phyloP scores from a whole-genome alignment of 345 rosid species.

The Syzygium oleosum region DNA sequence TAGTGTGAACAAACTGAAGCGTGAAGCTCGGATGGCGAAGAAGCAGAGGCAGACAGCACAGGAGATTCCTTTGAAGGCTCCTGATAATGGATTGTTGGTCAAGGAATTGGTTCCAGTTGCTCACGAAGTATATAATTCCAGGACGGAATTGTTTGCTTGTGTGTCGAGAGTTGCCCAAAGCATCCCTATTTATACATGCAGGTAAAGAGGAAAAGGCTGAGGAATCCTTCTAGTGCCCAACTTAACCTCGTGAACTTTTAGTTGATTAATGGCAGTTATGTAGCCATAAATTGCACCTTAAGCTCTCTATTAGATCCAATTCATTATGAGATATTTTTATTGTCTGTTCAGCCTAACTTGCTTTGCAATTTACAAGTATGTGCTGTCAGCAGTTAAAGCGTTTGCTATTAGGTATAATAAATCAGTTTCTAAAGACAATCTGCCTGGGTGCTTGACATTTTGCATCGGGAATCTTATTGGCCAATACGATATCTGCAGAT shows the following conservation, averaged over 20 bases:
- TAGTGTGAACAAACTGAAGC: slow-evolving; percentile 30
- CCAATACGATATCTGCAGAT: not conserved
- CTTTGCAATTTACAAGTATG: not conserved
- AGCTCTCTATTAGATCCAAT: not conserved
- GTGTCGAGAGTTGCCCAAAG: slow-evolving; percentile 18
- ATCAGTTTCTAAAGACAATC: not conserved
- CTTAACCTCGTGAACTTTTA: not conserved
- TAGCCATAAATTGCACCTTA: not conserved
- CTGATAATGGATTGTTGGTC: slow-evolving; percentile 38
- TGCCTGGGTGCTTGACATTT: not conserved
- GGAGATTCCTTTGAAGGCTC: slow-evolving; percentile 31
- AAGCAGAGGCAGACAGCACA: slow-evolving; percentile 21
- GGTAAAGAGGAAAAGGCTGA: slow-evolving; percentile 10
- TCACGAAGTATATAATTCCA: slow-evolving; percentile 24
- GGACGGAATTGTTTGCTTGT: slow-evolving; percentile 22
- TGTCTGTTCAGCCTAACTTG: not conserved
- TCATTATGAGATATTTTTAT: not conserved
- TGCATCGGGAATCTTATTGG: not conserved
- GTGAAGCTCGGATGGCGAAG: slow-evolving; percentile 20
- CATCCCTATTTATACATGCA: slow-evolving; percentile 23
- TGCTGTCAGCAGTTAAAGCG: not conserved
- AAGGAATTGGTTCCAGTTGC: slow-evolving; percentile 36
- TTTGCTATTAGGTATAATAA: not conserved
- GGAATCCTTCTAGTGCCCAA: not conserved
- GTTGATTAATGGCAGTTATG: not conserved